phyloP scores from a whole-genome alignment of 2,329 filamentous ascomycete species.

The Stachybotrys elegans region DNA sequence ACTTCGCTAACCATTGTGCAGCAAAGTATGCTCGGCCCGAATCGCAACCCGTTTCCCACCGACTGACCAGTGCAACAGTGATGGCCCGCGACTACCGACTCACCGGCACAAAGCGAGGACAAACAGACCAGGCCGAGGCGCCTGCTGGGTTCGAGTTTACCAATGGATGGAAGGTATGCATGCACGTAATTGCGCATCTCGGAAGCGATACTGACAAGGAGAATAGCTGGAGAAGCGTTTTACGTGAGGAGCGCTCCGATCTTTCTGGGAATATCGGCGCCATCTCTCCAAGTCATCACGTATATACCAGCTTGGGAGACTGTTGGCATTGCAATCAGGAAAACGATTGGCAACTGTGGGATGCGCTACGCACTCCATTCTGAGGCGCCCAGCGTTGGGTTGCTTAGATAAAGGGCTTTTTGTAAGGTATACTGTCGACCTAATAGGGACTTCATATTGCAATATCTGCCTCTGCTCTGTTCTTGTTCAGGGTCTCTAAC shows the following conservation, averaged over 20 bases:
- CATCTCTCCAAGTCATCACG: slow-evolving; percentile 8
- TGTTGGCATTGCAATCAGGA: not conserved
- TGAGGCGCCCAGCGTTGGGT: no score
- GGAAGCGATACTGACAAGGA: slow-evolving; percentile 1
- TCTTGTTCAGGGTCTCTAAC: slow-evolving; percentile 86
- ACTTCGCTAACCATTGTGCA: slow-evolving; percentile 28
- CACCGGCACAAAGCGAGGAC: slow-evolving; percentile 54
- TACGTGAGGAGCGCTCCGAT: slow-evolving; percentile 30
- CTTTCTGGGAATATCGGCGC: slow-evolving; percentile 8
- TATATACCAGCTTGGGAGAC: slow-evolving; percentile 5
- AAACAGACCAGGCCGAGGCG: slow-evolving; percentile 49
- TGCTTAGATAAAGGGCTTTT: no score
- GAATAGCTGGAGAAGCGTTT: slow-evolving; percentile 49
- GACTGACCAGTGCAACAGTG: slow-evolving; percentile 37
- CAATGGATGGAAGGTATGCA: slow-evolving; percentile 58
- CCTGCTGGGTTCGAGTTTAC: slow-evolving; percentile 57
- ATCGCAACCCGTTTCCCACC: not conserved
- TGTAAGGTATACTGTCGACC: no score
- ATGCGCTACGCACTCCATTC: no score
- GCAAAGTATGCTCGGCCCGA: slow-evolving; percentile 44
- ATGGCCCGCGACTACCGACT: slow-evolving; percentile 60
- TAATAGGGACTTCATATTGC: slow-evolving; percentile 42
- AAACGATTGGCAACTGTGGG: not conserved
- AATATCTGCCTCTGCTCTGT: slow-evolving; percentile 54
- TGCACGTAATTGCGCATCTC: not conserved